phyloP scores from a whole-genome alignment of 1,139 yeast genomes.

The Pichia sp. region DNA sequence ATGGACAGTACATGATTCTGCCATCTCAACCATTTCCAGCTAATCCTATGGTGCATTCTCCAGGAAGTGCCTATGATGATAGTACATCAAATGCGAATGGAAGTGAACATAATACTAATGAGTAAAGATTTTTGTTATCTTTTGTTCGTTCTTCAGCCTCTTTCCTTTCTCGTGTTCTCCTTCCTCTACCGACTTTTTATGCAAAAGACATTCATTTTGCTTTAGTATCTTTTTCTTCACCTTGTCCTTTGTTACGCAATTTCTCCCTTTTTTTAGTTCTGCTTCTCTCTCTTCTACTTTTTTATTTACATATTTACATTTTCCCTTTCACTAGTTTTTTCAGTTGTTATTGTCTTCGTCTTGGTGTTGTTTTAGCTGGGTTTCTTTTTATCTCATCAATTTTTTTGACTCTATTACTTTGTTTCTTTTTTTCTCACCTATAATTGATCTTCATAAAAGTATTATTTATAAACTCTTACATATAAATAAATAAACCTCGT shows the following conservation, averaged over 20 bases:
- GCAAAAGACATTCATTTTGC: not conserved
- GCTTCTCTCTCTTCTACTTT: not conserved
- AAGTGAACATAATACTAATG: not conserved
- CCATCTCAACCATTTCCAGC: constrained; percentile 23
- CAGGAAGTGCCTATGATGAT: not conserved
- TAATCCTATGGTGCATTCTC: constrained; percentile 13
- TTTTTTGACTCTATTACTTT: not conserved
- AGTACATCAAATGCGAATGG: not conserved
- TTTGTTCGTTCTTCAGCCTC: not conserved
- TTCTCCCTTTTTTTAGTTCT: constrained; percentile 7
- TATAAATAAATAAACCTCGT: not conserved
- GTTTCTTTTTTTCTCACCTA: not conserved
- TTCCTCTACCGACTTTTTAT: not conserved
- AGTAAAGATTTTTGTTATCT: not conserved
- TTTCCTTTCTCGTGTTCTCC: not conserved
- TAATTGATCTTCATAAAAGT: constrained; percentile 1
- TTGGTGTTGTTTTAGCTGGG: not conserved
- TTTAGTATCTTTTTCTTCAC: constrained; percentile 1
- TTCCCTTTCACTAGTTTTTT: not conserved
- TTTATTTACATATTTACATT: not conserved
- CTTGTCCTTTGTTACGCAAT: constrained; percentile 4
- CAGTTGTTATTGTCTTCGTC: not conserved
- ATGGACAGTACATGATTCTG: constrained; percentile 28
- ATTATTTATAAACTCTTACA: not conserved
- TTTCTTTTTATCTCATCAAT: not conserved